A percentile compares a stretch with the other conserved stretches of the same genome.
These are phyloP conservation scores for Kodamaea jinghongensis DNA, from an alignment of 805 yeast species.

Conservation along the genomic window DNA sequence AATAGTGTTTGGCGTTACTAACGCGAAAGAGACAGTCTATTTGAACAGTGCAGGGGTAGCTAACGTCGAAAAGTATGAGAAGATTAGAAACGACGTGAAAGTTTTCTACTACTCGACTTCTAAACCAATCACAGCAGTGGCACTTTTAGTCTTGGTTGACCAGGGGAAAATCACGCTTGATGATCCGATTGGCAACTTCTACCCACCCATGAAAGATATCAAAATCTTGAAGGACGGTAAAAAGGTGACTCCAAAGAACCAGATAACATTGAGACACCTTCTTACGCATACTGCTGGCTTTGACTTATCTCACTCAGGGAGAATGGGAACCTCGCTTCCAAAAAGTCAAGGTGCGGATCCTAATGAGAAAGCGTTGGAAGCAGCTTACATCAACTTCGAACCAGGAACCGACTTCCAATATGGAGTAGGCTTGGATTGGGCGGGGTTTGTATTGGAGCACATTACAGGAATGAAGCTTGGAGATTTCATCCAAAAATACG, in stretches of 20 bases:
- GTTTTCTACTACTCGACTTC: conserved; percentile 29
- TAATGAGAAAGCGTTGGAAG: conserved; percentile 7
- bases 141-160: conserved; percentile 32
- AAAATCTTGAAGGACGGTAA: conserved; percentile 18
- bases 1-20: conserved; percentile 23
- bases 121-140: conserved; percentile 35
- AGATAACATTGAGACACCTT: conserved; percentile 29
- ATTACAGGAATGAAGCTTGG: conserved; percentile 33
- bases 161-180: conserved; percentile 32
- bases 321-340: conserved; percentile 2
- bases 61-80: conserved; percentile 15
- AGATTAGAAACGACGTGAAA: conserved; percentile 17
- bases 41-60: conserved; percentile 14
- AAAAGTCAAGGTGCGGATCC: conserved; percentile 6
- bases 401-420: conserved; percentile 40
- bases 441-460: conserved; percentile 35
- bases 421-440: conserved; percentile 39
- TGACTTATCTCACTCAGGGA: conserved; percentile 15
- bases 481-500: conserved; percentile 25
- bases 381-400: conserved; percentile 18
- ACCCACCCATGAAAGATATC: conserved; percentile 31
- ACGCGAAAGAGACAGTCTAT: conserved; percentile 20
- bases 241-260: conserved; percentile 20
- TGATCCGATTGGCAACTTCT: conserved; percentile 27
- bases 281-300: conserved; percentile 30